A percentile compares a stretch with the other conserved stretches of the same genome.
These are phyloP conservation scores for Tritrichomonas musculus DNA, from an alignment of 208 protist genomes.

Conservation along the genomic window DNA sequence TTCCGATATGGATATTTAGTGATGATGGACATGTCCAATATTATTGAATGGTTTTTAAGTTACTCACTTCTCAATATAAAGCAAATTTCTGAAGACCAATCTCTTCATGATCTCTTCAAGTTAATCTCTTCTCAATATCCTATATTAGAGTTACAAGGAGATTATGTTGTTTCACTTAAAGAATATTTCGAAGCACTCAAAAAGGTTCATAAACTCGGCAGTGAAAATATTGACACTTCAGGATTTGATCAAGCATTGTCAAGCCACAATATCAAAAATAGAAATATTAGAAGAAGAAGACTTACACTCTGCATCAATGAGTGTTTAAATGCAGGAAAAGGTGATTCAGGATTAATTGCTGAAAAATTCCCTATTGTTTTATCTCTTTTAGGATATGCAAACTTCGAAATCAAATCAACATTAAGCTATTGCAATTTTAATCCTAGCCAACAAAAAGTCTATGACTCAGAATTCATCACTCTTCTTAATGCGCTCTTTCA, in stretches of 20 bases:
- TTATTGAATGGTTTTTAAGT: background rate
- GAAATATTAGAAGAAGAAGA: background rate
- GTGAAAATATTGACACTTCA: background rate
- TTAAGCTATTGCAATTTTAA: background rate
- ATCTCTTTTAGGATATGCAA: background rate
- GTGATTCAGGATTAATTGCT: background rate
- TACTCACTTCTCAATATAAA: background rate
- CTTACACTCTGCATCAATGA: background rate
- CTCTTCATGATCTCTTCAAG: background rate
- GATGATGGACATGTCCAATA: background rate
- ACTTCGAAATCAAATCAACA: background rate
- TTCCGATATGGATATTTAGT: background rate
- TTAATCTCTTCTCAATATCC: background rate
- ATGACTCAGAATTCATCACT: background rate
- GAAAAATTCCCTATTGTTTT: background rate
- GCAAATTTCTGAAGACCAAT: background rate
- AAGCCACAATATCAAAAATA: too few relatives aligned
- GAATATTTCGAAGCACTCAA: background rate
- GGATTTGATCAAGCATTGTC: background rate
- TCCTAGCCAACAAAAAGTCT: background rate
- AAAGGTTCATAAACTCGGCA: background rate
- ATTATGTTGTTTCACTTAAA: background rate
- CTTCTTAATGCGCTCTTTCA: background rate
- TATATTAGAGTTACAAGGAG: background rate
- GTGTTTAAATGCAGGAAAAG: background rate